Base-by-base conservation (phyloP, 2,329 filamentous ascomycete genomes). In the Epichloe elymi region DNA sequence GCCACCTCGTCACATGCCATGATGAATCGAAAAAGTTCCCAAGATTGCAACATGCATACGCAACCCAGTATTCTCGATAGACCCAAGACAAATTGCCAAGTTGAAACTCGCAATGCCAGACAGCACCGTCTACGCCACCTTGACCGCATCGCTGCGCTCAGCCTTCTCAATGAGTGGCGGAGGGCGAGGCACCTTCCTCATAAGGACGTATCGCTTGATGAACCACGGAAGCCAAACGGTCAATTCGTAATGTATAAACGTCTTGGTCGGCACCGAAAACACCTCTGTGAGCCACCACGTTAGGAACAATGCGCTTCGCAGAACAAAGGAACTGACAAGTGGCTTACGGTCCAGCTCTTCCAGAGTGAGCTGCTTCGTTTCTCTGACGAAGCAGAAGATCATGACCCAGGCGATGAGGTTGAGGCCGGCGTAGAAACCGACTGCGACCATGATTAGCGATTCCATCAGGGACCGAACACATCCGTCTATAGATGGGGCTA, bases 331-430 rank as follows among this genome's bases (percentile, higher is more conserved):
- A 2, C 5, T 33, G 26, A 30, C 6, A 5, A 35, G 5, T 2
- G 11, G 56, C 58, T 52, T 53, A 60, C 59, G 50, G 43, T 64
- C 62, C 36, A 64, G 11, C 38, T 74, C 71, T 57, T 74, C 71
- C 6, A 74, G 63, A 0, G 70, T 73, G 47, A 69, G 66, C 57
- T 73, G 69, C 62, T 73, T 74, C 2, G 71, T 74, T 58, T 74
- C 71, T 12, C 70, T 70, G 1, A 74, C 67, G 53, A 73, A 67
- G 56, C 71, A 66, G 62, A 74, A 74, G 53, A 74, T 74, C 57
- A 74, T 67, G 45, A 65, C 41, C 58, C 73, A 67, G 0, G 70
- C 71, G 1, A 72, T 57, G 1, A 70, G 51, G 55, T 75, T 75
- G 38, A 74, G 67, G 1, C 66, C 71, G 0, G 70, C 71, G 46